phyloP scores from a whole-genome alignment of 306 rosid genomes.

The Medicago lupulina region DNA sequence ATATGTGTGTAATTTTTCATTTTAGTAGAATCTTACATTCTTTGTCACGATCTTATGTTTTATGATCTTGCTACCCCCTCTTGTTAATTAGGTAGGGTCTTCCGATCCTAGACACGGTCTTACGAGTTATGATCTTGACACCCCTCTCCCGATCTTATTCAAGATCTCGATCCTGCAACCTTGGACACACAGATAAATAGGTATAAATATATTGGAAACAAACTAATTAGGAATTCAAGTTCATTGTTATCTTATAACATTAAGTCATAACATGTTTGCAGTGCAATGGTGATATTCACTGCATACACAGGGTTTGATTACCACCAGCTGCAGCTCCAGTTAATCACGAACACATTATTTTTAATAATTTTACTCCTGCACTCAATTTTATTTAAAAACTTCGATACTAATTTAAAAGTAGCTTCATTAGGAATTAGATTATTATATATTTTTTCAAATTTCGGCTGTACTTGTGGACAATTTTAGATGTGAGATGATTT shows the following conservation, averaged over 20 bases:
- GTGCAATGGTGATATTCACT: neutral
- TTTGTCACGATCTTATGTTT: neutral
- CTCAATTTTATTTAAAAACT: neutral
- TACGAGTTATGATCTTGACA: neutral
- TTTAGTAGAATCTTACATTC: too few species aligned
- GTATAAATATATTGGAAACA: neutral
- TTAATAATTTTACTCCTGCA: neutral
- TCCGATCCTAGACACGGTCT: neutral
- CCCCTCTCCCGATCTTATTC: neutral
- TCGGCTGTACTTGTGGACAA: neutral
- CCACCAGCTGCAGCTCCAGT: neutral
- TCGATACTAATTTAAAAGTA: neutral
- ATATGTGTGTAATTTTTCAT: too few species aligned
- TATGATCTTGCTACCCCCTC: neutral
- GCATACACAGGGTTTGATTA: neutral
- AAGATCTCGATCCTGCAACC: neutral
- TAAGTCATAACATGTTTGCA: too few species aligned
- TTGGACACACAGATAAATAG: neutral
- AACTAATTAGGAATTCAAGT: neutral
- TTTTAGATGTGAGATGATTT: neutral
- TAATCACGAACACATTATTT: neutral
- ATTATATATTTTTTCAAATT: neutral
- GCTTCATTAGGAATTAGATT: neutral
- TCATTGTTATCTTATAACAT: neutral
- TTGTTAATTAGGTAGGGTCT: constrained; percentile 1